Percentiles rank a stretch among this genome's conserved stretches.
Evolutionary conservation across 2,329 filamentous ascomycete genomes (phyloP).

Genomic region (Botrytis deweyae): DNA sequence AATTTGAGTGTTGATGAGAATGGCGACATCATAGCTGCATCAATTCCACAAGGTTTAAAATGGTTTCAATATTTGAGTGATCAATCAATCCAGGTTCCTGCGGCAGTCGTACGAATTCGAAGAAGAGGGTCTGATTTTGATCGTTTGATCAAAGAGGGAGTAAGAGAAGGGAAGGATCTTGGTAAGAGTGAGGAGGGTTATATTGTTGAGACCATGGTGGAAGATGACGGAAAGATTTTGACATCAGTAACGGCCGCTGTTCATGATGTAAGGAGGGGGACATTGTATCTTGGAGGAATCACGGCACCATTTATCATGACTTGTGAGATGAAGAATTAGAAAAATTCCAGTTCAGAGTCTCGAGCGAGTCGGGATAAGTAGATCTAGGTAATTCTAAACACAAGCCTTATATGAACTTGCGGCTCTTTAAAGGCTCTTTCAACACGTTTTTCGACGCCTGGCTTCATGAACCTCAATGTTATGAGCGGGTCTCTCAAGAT

Average conservation of each 20-base stretch:
- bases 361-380: neutral
- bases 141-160: neutral
- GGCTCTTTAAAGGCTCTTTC: too few relatives aligned
- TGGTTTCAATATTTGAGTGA: constrained; percentile 31
- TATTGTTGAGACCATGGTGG: constrained; percentile 11
- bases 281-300: constrained; percentile 13
- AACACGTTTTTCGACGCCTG: too few relatives aligned
- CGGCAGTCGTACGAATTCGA: constrained; percentile 12
- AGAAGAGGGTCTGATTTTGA: constrained; percentile 7
- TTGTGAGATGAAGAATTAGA: constrained; percentile 7
- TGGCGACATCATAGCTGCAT: constrained; percentile 41
- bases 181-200: constrained; percentile 8
- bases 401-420: neutral
- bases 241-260: constrained; percentile 1
- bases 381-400: neutral
- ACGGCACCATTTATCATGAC: constrained; percentile 7
- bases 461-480: too few relatives aligned
- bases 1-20: constrained; percentile 42
- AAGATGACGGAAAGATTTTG: constrained; percentile 14
- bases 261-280: constrained; percentile 14
- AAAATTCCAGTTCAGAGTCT: neutral
- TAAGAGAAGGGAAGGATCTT: neutral
- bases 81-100: constrained; percentile 24
- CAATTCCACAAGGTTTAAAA: constrained; percentile 36
- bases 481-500: neutral